Conservation (phyloP, 1,284 basidiomycete species). For the Malassezia sympodialis region DNA sequence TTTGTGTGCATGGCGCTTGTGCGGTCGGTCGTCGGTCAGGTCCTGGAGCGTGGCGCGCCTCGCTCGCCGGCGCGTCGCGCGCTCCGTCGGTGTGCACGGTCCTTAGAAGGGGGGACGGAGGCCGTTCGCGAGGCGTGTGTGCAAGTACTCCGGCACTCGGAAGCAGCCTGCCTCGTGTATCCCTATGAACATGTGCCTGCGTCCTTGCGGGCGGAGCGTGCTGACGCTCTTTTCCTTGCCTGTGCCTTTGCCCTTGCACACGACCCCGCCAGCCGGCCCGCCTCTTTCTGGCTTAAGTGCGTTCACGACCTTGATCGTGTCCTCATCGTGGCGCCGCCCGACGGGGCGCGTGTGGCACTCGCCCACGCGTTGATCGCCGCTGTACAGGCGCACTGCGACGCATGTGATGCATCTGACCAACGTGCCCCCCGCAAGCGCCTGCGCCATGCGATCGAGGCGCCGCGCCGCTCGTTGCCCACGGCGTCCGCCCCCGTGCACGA, state of each 20-base stretch:
- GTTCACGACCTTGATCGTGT: conserved; percentile 5
- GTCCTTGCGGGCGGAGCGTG: neutral
- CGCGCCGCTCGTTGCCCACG: neutral
- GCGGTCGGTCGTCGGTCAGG: neutral
- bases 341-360: neutral
- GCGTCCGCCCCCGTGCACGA: neutral
- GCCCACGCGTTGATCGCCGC: neutral
- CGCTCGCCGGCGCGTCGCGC: neutral
- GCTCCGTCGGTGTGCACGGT: neutral
- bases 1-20: neutral
- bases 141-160: neutral
- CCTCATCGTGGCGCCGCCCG: neutral
- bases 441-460: neutral
- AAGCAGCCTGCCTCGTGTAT: conserved; percentile 1
- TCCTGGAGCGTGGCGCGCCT: neutral
- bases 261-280: neutral
- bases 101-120: neutral
- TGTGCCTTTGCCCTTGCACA: neutral
- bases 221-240: neutral
- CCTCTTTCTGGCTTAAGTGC: neutral
- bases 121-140: neutral
- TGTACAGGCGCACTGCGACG: neutral
- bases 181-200: neutral
- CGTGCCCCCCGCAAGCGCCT: neutral
- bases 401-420: neutral